phyloP scores from a whole-genome alignment of 2,329 filamentous ascomycete species.

The Fusarium pseudograminearum region DNA sequence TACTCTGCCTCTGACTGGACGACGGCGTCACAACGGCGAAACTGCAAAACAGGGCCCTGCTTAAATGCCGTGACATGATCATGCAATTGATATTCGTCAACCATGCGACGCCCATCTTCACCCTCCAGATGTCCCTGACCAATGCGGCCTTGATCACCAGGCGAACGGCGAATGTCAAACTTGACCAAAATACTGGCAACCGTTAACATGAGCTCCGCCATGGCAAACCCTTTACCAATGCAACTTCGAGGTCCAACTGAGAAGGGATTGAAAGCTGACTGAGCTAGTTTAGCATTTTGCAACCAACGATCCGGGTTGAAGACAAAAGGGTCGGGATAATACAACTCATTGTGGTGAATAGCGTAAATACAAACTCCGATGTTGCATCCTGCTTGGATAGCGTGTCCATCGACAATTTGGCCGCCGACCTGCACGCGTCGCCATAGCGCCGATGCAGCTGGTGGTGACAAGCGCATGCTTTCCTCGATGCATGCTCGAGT shows the following conservation, averaged over 20 bases:
- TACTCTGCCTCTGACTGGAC: not conserved
- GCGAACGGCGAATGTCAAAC: not conserved
- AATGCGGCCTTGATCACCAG: not conserved
- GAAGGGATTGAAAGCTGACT: not conserved
- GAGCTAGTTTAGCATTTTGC: not conserved
- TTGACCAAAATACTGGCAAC: not conserved
- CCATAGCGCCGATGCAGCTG: not conserved
- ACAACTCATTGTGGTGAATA: not conserved
- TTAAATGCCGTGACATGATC: slow-evolving; percentile 4
- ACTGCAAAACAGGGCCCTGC: not conserved
- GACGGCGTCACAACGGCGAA: not conserved
- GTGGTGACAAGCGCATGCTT: not conserved
- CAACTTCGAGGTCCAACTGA: not conserved
- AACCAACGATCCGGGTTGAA: slow-evolving; percentile 3
- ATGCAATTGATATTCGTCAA: not conserved
- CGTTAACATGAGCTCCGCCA: not conserved
- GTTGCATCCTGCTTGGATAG: not conserved
- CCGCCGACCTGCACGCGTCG: not conserved
- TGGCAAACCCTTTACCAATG: slow-evolving; percentile 2
- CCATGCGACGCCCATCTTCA: not conserved
- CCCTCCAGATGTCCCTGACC: not conserved
- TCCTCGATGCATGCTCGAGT: not conserved
- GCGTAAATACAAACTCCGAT: not conserved
- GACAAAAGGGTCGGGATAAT: not conserved
- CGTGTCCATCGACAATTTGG: not conserved